phyloP scores from a whole-genome alignment of 2,329 filamentous ascomycete species.

The Penicillium rolfsii region DNA sequence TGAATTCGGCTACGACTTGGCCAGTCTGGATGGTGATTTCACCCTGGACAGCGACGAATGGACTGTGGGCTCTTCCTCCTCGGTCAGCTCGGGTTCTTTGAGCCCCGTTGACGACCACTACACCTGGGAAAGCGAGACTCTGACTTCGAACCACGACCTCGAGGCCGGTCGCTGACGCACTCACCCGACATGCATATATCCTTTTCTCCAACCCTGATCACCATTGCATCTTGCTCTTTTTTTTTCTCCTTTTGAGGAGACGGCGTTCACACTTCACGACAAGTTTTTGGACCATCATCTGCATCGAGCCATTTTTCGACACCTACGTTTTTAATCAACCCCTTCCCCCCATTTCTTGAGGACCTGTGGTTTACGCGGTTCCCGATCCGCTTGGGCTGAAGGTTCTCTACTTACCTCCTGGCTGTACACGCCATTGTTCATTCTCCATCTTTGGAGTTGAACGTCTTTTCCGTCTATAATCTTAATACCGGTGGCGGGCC shows the following conservation, averaged over 20 bases:
- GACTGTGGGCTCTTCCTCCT: conserved; percentile 83
- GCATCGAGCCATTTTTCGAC: conserved; percentile 46
- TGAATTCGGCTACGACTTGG: conserved; percentile 59
- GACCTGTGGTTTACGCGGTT: conserved; percentile 29
- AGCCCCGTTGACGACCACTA: conserved; percentile 65
- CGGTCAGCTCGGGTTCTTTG: conserved; percentile 66
- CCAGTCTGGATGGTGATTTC: conserved; percentile 59
- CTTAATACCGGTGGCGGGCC: conserved; percentile 41
- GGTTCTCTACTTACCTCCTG: conserved; percentile 28
- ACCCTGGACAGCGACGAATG: conserved; percentile 80
- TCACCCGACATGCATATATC: conserved; percentile 28
- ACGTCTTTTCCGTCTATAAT: conserved; percentile 42
- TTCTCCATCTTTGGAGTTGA: conserved; percentile 14
- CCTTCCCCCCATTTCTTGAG: conserved; percentile 18
- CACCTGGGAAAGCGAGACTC: conserved; percentile 47
- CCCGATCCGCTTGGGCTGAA: conserved; percentile 27
- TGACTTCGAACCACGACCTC: conserved; percentile 44
- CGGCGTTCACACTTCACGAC: conserved; percentile 45
- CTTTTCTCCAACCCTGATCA: conserved; percentile 23
- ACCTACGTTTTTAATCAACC: conserved; percentile 44
- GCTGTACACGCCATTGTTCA: conserved; percentile 44
- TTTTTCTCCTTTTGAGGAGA: conserved; percentile 26
- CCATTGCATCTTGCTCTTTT: conserved; percentile 32
- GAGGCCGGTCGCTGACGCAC: conserved; percentile 42
- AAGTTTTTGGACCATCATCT: conserved; percentile 39